These are phyloP conservation scores for Monosporozyma servazzii DNA, from an alignment of 805 yeast genomes.

Conservation along the genomic window DNA sequence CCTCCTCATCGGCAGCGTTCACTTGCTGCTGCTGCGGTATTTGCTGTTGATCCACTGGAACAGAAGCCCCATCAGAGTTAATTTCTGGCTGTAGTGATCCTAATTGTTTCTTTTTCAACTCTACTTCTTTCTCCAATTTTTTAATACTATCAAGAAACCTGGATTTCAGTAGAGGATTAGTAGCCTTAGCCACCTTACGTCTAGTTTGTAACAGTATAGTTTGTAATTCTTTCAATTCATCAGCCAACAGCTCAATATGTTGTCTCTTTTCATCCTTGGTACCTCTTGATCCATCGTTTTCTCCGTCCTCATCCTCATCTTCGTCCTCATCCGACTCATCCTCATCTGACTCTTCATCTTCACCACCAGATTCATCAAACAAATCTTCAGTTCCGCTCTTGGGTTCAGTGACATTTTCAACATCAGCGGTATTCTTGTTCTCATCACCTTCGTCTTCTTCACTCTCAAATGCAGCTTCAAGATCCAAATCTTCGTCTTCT, in stretches of 20 bases:
- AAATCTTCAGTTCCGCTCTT: conserved; percentile 25
- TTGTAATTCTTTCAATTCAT: conserved; percentile 78
- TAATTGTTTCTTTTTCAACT: conserved; percentile 65
- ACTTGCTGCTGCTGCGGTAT: conserved; percentile 12
- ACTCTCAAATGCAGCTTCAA: conserved; percentile 46
- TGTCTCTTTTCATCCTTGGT: conserved; percentile 50
- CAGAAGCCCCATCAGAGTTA: conserved; percentile 14
- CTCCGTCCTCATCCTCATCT: conserved; percentile 41
- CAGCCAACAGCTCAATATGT: conserved; percentile 66
- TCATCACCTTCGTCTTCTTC: conserved; percentile 24
- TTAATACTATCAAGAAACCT: conserved; percentile 76
- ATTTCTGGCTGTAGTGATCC: conserved; percentile 15
- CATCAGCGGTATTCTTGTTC: conserved; percentile 20
- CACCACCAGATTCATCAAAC: conserved; percentile 30
- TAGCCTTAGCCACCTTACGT: conserved; percentile 59
- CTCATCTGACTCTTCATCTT: conserved; percentile 36
- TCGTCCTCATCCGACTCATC: conserved; percentile 39
- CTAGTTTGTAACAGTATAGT: conserved; percentile 66
- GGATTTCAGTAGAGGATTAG: conserved; percentile 76
- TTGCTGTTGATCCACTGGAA: conserved; percentile 10
- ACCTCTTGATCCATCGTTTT: conserved; percentile 41
- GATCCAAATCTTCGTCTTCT: conserved; percentile 46
- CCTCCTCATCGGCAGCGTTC: conserved; percentile 28
- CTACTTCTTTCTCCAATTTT: conserved; percentile 72
- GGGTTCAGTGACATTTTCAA: conserved; percentile 26